Base-by-base conservation (phyloP, 345 rosid genomes). In the Rubroshorea leprosula region DNA sequence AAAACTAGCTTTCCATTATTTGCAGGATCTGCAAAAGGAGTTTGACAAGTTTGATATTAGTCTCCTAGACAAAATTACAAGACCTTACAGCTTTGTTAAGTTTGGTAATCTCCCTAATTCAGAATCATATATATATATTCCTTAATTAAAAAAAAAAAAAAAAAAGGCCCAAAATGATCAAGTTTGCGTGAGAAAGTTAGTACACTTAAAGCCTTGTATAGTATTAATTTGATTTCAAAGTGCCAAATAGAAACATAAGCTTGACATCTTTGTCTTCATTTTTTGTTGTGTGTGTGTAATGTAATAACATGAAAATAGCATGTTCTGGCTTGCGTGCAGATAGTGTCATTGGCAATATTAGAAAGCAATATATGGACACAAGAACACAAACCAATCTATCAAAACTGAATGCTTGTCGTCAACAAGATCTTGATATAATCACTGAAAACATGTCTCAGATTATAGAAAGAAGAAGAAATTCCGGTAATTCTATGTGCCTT, bases 1-100 rank as follows among this genome's bases (percentile, higher is more conserved):
- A 78, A 85, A 80, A 76, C 75, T 85, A 45, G 74, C 81, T 52
- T 85, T 85, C 75, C 71, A 68, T 61, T 78, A 68, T 74, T 77
- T 85, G 15, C 77, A 76, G 23, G 81, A 85, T 69, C 67, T 80
- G 60, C 73, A 72, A 0, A 70, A 58, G 71, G 89, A 80, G 70
- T 54, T 82, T 72, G 61, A 73, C 54, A 64, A 66, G 53, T 61
- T 85, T 25, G 75, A 80, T 8, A 51, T 49, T 19, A 50, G 55
- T 55, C 54, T 55, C 52, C 19, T 76, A 17, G 29, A 71, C 14
- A 80, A 54, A 39, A 73, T 75, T 58, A 57, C 78, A 62, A 71
- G 67, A 60, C 85, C 81, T 3, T 83, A 75, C 74, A 71, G 78
- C 77, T 85, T 78, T 55, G 60, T 72, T 31, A 63, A 73, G 74